Base-by-base conservation (phyloP, 139 green algal genomes). In the Chlorella sp. region DNA sequence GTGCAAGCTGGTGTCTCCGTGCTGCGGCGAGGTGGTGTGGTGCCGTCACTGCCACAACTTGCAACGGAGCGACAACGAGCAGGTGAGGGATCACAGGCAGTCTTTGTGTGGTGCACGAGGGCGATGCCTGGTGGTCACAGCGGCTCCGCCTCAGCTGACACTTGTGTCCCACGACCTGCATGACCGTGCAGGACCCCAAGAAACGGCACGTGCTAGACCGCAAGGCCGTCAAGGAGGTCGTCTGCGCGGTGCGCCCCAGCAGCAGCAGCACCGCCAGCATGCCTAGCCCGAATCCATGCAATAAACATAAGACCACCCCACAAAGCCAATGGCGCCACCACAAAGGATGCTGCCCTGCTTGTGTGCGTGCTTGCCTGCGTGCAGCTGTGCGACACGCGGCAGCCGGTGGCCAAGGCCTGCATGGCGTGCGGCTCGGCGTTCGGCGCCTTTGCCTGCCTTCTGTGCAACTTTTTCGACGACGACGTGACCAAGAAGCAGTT, bases 401-500 rank as follows among this genome's bases (percentile, higher is more conserved):
- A 97, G 81, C 82, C 86, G 17, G 83, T 90, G 31, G 75, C 62
- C 3, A n/a, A 50, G 20, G 14, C 34, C 31, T 98, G 94, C 79
- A 27, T 20, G 14, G 22, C 22, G 31, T 98, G 94, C 86, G 85
- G 88, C 34, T 84, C 92, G 1, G 32, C 55, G 2, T 96, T 96
- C 78, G 92, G 85, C 36, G 71, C 72, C 24, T 90, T 89, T 75
- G 68, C 31, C n/a, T 92, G 85, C 77, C 69, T 89, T 26, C 60
- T 85, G 71, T 90, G 85, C 82, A 82, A 83, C 72, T 91, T 91
- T 72, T 91, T 82, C 62, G 94, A 98, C 66, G 94, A 98, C 71
- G 87, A 94, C 72, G 35, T 83, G 1, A 62, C 55, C 49, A 97
- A 97, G 81, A 50, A 91, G 78, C 88, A 95, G 69, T 85, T 92